Evolutionary conservation across 768 basidiomycete genomes (phyloP).

Genomic region (Leccinum uliginosum): DNA sequence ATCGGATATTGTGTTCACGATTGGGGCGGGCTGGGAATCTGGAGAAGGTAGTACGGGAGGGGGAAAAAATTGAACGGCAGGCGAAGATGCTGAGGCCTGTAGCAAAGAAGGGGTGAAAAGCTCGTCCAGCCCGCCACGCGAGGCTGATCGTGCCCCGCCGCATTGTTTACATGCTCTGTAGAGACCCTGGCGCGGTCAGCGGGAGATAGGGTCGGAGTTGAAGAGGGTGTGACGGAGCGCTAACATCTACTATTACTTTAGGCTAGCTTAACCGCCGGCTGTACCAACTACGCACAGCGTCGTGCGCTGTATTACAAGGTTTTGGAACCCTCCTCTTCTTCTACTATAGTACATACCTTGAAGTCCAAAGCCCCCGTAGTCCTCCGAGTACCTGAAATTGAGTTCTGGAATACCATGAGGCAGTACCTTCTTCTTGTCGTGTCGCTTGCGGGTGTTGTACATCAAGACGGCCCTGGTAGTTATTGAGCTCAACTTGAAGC

Average conservation of each 20-base stretch:
- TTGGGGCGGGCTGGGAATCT: slow-evolving; percentile 45
- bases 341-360: not conserved
- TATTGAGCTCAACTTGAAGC: slow-evolving; percentile 8
- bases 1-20: slow-evolving; percentile 46
- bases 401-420: not conserved
- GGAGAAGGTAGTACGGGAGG: slow-evolving; percentile 51
- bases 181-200: slow-evolving; percentile 19
- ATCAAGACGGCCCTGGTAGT: slow-evolving; percentile 4
- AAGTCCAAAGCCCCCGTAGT: not conserved
- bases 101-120: slow-evolving; percentile 65
- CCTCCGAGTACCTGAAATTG: not conserved
- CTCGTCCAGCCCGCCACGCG: slow-evolving; percentile 52
- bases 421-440: slow-evolving; percentile 7
- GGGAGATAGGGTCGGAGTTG: slow-evolving; percentile 36
- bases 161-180: slow-evolving; percentile 33
- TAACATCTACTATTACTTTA: too few relatives aligned
- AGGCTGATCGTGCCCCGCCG: slow-evolving; percentile 34
- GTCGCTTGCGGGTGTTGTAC: not conserved
- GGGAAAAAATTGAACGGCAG: slow-evolving; percentile 62
- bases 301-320: too few relatives aligned
- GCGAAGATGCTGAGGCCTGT: slow-evolving; percentile 71
- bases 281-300: too few relatives aligned
- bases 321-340: too few relatives aligned
- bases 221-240: slow-evolving; percentile 36
- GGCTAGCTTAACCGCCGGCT: too few relatives aligned